Evolutionary conservation across 805 yeast species (phyloP), one percentile per base, ranked within the genome.

Genomic region (Priceomyces haplophilus): DNA sequence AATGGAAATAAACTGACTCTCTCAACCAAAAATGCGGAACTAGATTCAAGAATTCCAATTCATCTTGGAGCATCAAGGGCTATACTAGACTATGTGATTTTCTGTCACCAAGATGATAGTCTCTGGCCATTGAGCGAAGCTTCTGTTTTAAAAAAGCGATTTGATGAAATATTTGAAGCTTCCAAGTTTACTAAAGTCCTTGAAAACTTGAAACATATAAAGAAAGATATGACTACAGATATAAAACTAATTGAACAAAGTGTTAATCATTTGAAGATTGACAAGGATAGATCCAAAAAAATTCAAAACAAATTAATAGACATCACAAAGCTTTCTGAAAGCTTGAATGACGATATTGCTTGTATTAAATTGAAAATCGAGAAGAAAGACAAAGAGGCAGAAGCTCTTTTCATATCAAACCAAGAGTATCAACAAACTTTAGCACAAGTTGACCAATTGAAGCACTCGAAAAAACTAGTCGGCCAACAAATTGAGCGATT

Each of bases 41-140:
- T 93, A 38, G 97, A 93, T 55, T 64, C 74, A 4, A 84, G 84
- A 42, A 82, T 93, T 30, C 97, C 98, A 1, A 72, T 75, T 18
- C 82, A 81, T 48, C 69, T 93, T 43, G 99, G 99, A 4, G 96
- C 90, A 1, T 85, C 96, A 0, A 79, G 80, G 45, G 86, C 98
- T 0, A 80, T 93, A 42, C 65, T 93, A 40, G 96, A 91, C 51
- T 88, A 88, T 59, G 99, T 93, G 33, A 83, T 91, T 1, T 93
- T 93, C 64, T 91, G 99, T 56, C 99, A 93, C 57, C 99, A 93
- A 61, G 99, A 93, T 56, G 99, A 93, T 46, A 83, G 91, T 53
- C 64, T 88, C 21, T 93, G 99, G 99, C 99, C 99, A 1, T 70
- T 93, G 37, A 79, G 90, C 52, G 99, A 93, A 62, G 95, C 99